These are phyloP conservation scores for Quercus lobata DNA, from an alignment of 331 rosid species.

Conservation along the genomic window DNA sequence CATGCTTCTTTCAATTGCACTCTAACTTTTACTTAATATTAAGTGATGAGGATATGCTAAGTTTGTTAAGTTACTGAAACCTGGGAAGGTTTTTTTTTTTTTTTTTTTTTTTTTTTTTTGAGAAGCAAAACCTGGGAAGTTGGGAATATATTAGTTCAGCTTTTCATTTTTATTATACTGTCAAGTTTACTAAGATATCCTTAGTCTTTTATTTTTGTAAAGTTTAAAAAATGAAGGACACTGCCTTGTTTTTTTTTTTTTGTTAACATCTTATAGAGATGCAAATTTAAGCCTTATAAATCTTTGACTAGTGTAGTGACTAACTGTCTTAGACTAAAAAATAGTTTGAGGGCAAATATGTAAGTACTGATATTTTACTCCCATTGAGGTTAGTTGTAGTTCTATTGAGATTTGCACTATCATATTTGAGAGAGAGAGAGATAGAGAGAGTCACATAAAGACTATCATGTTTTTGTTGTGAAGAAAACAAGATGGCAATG, in stretches of 20 bases:
- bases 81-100: too few relatives aligned
- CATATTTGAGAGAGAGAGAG: not conserved
- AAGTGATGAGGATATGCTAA: not conserved
- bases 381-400: not conserved
- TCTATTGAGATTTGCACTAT: not conserved
- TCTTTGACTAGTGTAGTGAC: too few relatives aligned
- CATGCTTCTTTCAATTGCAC: too few relatives aligned
- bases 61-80: not conserved
- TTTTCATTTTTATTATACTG: not conserved
- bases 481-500: constrained; percentile 45
- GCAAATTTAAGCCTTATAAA: too few relatives aligned
- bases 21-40: not conserved
- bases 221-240: too few relatives aligned
- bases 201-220: too few relatives aligned
- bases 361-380: not conserved
- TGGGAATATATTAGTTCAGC: not conserved
- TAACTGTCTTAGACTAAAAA: not conserved
- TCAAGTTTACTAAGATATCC: not conserved
- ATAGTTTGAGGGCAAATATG: not conserved
- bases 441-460: not conserved
- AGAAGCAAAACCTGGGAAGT: not conserved
- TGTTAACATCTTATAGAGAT: too few relatives aligned
- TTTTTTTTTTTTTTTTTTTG: too few relatives aligned
- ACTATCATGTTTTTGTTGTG: not conserved
- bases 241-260: too few relatives aligned